Percentiles rank a stretch among this genome's conserved stretches.
Conservation (phyloP, 768 basidiomycete species). For the Coprinopsis sp. region DNA sequence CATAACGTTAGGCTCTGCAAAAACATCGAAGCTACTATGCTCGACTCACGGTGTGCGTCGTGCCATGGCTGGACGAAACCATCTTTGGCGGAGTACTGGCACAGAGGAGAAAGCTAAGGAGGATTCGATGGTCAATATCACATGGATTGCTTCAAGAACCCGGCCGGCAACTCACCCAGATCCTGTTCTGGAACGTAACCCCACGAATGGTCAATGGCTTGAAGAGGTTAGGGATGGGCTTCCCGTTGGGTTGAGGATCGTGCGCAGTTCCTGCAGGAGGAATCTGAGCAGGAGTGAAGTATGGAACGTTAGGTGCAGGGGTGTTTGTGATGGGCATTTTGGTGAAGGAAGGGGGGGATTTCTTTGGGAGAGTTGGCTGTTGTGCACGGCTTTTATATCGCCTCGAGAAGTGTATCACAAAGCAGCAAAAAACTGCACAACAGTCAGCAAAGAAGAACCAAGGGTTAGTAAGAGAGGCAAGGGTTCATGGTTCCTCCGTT, state of each 20-base stretch:
- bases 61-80: constrained; percentile 54
- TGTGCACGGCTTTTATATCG: no score
- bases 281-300: no score
- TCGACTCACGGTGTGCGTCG: constrained; percentile 50
- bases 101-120: constrained; percentile 46
- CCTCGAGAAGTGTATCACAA: no score
- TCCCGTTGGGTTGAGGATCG: constrained; percentile 34
- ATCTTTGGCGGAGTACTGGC: constrained; percentile 55
- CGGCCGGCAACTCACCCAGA: constrained; percentile 26
- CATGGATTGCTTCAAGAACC: not conserved
- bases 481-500: no score
- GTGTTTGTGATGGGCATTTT: constrained; percentile 39
- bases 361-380: no score
- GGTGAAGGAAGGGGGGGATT: no score
- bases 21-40: no score
- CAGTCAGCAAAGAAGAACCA: no score
- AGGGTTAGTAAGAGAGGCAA: no score
- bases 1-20: no score
- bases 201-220: constrained; percentile 51
- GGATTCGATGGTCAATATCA: not conserved
- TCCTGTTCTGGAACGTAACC: constrained; percentile 49
- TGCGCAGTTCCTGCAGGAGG: constrained; percentile 41
- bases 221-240: constrained; percentile 34
- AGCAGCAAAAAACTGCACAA: no score
- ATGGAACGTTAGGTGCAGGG: no score